A percentile compares a stretch with the other conserved stretches of the same genome.
These are phyloP conservation scores for Hygrophorus russula DNA, from an alignment of 768 basidiomycete genomes.

Conservation along the genomic window DNA sequence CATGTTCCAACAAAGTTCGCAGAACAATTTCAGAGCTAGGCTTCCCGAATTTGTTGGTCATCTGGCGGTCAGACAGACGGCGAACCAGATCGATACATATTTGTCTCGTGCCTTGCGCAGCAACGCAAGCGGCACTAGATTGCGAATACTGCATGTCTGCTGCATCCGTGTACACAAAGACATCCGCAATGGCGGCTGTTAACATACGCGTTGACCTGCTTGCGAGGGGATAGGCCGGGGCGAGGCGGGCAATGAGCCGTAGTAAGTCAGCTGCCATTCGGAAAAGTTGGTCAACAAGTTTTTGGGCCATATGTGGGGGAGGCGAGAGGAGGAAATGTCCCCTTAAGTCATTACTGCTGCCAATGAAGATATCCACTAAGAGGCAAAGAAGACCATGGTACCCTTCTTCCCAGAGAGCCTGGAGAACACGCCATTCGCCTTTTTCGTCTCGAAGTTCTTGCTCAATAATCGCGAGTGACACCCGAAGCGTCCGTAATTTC, in stretches of 20 bases:
- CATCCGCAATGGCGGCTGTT: conserved; percentile 32
- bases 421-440: conserved; percentile 44
- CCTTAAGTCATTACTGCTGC: conserved; percentile 42
- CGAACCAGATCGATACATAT: conserved; percentile 41
- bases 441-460: conserved; percentile 40
- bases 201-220: conserved; percentile 37
- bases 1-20: conserved; percentile 43
- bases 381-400: conserved; percentile 46
- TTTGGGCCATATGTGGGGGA: conserved; percentile 24
- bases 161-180: conserved; percentile 43
- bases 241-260: conserved; percentile 35
- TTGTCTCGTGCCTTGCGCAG: conserved; percentile 34
- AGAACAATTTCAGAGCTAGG: conserved; percentile 41
- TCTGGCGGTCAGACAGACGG: conserved; percentile 24
- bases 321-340: conserved; percentile 35
- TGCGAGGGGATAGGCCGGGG: conserved; percentile 36
- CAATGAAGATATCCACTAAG: conserved; percentile 39
- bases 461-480: conserved; percentile 47
- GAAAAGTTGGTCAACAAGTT: conserved; percentile 45
- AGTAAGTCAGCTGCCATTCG: conserved; percentile 42
- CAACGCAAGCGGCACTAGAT: conserved; percentile 24
- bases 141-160: conserved; percentile 30
- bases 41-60: conserved; percentile 23
- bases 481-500: conserved; percentile 47
- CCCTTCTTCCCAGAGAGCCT: conserved; percentile 51